These are phyloP conservation scores for Termitomyces sp. DNA, from an alignment of 768 basidiomycete genomes.

Conservation along the genomic window DNA sequence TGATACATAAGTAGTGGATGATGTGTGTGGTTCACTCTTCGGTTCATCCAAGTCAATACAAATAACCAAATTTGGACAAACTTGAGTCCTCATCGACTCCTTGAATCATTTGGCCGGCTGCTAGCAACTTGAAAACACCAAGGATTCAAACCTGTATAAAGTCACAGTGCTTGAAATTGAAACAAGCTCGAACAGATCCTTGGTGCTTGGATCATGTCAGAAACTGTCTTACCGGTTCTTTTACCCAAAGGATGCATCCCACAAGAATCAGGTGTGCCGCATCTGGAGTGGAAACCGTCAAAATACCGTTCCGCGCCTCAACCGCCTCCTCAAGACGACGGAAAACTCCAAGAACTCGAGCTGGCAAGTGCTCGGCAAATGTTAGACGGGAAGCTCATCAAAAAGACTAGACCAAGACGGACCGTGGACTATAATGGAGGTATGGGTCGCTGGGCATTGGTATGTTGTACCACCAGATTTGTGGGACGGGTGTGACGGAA, in stretches of 20 bases:
- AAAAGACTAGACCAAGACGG: slow-evolving; percentile 87
- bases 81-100: not conserved
- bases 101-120: not conserved
- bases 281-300: slow-evolving; percentile 73
- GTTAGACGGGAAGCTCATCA: slow-evolving; percentile 77
- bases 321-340: slow-evolving; percentile 70
- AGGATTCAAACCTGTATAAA: not conserved
- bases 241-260: slow-evolving; percentile 42
- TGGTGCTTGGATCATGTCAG: not conserved
- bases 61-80: not conserved
- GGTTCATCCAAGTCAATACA: not conserved
- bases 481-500: not conserved
- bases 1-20: not conserved
- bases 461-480: slow-evolving; percentile 31
- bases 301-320: slow-evolving; percentile 72
- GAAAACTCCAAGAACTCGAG: slow-evolving; percentile 72
- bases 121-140: not conserved
- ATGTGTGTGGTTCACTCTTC: too few relatives aligned
- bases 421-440: slow-evolving; percentile 95
- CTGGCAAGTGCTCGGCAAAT: slow-evolving; percentile 66
- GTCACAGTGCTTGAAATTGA: not conserved
- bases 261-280: slow-evolving; percentile 28
- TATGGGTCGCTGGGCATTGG: slow-evolving; percentile 81
- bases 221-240: slow-evolving; percentile 42
- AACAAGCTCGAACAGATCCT: not conserved